These are phyloP conservation scores for Telopea speciosissima DNA, from an alignment of 177 flowering plant genomes.

Conservation along the genomic window DNA sequence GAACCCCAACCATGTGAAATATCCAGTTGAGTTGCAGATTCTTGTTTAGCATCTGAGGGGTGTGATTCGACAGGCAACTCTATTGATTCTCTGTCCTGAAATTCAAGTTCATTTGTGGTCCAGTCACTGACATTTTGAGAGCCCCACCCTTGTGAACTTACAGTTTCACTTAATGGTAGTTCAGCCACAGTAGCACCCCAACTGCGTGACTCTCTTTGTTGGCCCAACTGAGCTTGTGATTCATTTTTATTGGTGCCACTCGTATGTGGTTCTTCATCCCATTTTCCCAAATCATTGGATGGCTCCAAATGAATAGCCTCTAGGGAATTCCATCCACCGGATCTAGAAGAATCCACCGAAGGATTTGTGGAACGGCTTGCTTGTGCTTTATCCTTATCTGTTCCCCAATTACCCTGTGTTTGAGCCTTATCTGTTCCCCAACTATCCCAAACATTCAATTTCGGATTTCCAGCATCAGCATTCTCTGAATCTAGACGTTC, in stretches of 20 bases:
- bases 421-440: conserved; percentile 15
- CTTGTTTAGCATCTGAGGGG: neutral
- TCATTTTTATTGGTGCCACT: conserved; percentile 13
- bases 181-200: conserved; percentile 15
- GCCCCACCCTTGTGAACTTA: conserved; percentile 13
- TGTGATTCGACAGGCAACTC: neutral
- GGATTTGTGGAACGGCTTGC: conserved; percentile 2
- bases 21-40: neutral
- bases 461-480: neutral
- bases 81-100: neutral
- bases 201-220: neutral
- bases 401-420: neutral
- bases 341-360: neutral
- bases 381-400: neutral
- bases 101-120: neutral
- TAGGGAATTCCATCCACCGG: conserved; percentile 13
- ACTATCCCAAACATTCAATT: conserved; percentile 15
- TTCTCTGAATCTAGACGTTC: neutral
- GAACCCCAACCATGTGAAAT: neutral
- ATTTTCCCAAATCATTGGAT: neutral
- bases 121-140: neutral
- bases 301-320: conserved; percentile 1
- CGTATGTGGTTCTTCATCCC: conserved; percentile 7
- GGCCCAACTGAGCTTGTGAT: conserved; percentile 2
- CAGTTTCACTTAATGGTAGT: neutral